Conservation (phyloP, 805 yeast species). For the Suhomyces vadensis region DNA sequence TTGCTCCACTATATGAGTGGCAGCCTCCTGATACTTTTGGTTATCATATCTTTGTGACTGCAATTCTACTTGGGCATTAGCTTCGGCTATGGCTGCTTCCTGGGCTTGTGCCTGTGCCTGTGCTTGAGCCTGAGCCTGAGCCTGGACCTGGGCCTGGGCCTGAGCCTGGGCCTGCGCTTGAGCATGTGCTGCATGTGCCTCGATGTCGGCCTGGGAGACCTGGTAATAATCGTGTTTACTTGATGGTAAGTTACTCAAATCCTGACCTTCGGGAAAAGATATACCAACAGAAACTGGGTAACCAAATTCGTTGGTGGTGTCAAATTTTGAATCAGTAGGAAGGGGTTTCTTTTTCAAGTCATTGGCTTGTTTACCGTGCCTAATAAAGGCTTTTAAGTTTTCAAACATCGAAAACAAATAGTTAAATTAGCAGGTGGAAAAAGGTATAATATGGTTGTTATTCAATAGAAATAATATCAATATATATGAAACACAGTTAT, state of each 20-base stretch:
- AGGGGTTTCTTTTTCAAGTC: conserved; percentile 21
- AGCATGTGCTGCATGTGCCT: background rate
- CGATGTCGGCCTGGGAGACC: background rate
- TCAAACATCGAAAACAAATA: conserved; percentile 25
- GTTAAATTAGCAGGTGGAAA: too few relatives aligned
- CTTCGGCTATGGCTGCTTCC: background rate
- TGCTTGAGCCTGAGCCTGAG: background rate
- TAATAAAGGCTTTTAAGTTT: conserved; percentile 59
- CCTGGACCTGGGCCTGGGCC: conserved; percentile 2
- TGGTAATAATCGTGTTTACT: background rate
- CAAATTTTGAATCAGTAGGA: background rate
- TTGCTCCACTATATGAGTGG: conserved; percentile 38
- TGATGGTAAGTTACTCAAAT: conserved; percentile 3
- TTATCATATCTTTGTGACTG: conserved; percentile 6
- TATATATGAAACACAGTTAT: too few relatives aligned
- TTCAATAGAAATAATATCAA: too few relatives aligned
- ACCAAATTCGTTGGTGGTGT: conserved; percentile 2
- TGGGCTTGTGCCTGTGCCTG: conserved; percentile 5
- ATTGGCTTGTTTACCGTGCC: conserved; percentile 64
- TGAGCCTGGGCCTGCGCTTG: background rate
- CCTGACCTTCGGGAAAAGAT: background rate
- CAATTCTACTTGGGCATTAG: background rate
- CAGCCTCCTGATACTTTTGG: conserved; percentile 25
- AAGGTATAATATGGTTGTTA: too few relatives aligned
- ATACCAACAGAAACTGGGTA: background rate